phyloP scores from a whole-genome alignment of 805 yeast species.

The Kodamaea kakaduensis region DNA sequence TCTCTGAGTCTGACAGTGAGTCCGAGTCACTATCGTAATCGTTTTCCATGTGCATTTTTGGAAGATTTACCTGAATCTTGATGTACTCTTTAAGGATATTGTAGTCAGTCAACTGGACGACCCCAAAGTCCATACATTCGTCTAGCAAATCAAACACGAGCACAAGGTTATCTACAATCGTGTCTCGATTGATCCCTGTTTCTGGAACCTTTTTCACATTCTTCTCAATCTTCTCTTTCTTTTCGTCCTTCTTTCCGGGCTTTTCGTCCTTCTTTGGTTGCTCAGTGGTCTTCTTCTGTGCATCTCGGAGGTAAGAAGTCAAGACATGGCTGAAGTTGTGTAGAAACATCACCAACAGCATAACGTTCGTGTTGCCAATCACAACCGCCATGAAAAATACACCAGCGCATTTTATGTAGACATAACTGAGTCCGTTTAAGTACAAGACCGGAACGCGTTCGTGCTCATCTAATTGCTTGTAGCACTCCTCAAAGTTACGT shows the following conservation, averaged over 20 bases:
- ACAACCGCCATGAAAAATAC: conserved; percentile 41
- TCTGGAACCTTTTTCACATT: no score
- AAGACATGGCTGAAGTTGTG: conserved; percentile 32
- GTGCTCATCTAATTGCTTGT: conserved; percentile 18
- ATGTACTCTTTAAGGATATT: conserved; percentile 76
- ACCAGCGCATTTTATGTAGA: conserved; percentile 46
- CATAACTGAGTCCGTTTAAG: conserved; percentile 49
- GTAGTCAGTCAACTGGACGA: conserved; percentile 80
- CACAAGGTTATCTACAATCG: conserved; percentile 67
- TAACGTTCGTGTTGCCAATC: conserved; percentile 48
- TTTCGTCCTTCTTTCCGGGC: neutral
- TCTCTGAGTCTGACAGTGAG: conserved; percentile 8
- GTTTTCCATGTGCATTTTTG: conserved; percentile 14
- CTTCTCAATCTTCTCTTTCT: no score
- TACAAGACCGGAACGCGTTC: conserved; percentile 41
- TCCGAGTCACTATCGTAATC: conserved; percentile 11
- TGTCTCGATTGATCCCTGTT: conserved; percentile 41
- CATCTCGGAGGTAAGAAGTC: conserved; percentile 23
- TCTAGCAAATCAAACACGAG: conserved; percentile 79
- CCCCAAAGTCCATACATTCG: conserved; percentile 85
- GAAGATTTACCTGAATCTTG: conserved; percentile 45
- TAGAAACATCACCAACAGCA: conserved; percentile 56
- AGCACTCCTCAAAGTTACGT: conserved; percentile 22
- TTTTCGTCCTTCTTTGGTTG: neutral
- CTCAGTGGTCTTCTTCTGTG: neutral